Base-by-base conservation (phyloP, 805 yeast species). In the Kodamaea leandrae region DNA sequence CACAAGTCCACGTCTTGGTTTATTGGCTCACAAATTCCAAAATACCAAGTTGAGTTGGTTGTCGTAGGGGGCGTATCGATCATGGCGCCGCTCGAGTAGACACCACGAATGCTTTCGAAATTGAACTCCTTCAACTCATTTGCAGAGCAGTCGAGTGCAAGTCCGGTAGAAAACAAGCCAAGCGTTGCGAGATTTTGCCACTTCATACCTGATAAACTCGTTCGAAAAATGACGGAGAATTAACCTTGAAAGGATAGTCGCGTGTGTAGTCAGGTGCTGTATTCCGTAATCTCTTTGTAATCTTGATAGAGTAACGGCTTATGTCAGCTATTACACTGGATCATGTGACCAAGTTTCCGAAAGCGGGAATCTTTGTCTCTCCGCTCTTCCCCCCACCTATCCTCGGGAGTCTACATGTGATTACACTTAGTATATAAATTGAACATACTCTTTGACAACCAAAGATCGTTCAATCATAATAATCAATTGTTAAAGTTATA, bases 1-100 rank as follows among this genome's bases (percentile, higher is more conserved):
- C 97, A 90, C 20, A 70, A 71, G 7, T 71, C 65, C 6, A 66
- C 57, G 24, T 64, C 54, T 14, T 27, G 32, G 23, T 61, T 57
- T n/a, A 72, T 58, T 0, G 76, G 64, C 34, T 77, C 80, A 64
- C 95, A 87, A 6, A 88, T 68, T 37, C 87, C 83, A 26, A 90
- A 48, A 53, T 72, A 78, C 90, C 96, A 86, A 2, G 77, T 71
- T 24, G 71, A 61, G 37, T 66, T 72, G 1, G 85, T 77, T 23
- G 60, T 63, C 9, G 91, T 76, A 1, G 99, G 98, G 13, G 98
- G 98, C 8, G 96, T 86, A 32, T 72, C 74, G 23, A 60, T 64
- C 13, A 68, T 50, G 4, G 52, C 27, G 4, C 70, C 54, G 15
- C 38, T 23, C n/a, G 62, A 39, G 49, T 77, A 76, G 4, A 76